Evolutionary conservation across 805 yeast genomes (phyloP), one percentile per base, ranked within the genome.

Genomic region (Wickerhamiella spandovensis): DNA sequence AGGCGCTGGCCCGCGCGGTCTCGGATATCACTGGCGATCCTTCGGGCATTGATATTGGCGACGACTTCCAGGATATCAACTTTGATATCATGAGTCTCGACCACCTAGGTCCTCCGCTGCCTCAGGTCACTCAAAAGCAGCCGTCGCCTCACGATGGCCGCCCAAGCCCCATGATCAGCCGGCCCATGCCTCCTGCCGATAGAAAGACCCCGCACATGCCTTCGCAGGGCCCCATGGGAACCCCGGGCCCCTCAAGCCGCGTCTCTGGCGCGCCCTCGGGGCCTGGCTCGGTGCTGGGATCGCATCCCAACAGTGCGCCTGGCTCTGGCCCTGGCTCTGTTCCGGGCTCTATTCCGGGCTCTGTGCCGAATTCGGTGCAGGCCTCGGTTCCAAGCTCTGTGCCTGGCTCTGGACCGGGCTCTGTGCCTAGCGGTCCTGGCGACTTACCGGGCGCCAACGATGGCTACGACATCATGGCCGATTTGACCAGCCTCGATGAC

Each of bases 21-120:
- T 43, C 45, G n/a, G 24, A 22, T 8, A 43, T 43, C 32, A 43
- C 45, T 3, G 45, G 30, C 32, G 45, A 43, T 21, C 28, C 45
- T 6, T 22, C 45, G 6, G 23, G 23, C 45, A 43, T 23, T 10
- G 32, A 12, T 15, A 23, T 35, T 18, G 39, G 39, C 18, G 39
- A 35, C 20, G 39, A 17, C 5, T 35, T 35, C 30, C 30, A 22
- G 17, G 45, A 43, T 5, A 43, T 43, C 21, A 23, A 23, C 30
- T 23, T 43, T 10, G 45, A 43, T 20, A 21, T 43, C 20, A 43
- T 43, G 45, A 13, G 24, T 17, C 45, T 43, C 12, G 45, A 43
- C 6, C 9, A 8, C 18, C 8, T 43, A 12, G 25, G 17, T 12
- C 24, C 20, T 13, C 44, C 44, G 25, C 44, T 22, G 28, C 4